A percentile compares a stretch with the other conserved stretches of the same genome.
Conservation (phyloP, 352 stramenopile genomes). For the Blastocystis sp. region DNA sequence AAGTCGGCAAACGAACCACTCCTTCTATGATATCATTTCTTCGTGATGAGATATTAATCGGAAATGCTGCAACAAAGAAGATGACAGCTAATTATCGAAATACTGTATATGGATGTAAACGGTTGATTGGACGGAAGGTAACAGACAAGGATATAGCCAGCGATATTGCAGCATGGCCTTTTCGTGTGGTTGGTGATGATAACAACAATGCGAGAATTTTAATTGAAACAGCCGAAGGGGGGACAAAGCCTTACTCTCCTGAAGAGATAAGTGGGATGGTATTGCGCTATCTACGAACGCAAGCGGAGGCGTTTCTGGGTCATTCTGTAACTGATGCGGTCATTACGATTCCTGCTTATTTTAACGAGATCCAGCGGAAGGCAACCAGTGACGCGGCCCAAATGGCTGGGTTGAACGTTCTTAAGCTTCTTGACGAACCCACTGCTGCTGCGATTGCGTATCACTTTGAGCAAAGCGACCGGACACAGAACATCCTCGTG, state of each 20-base stretch:
- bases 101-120: slow-evolving; percentile 23
- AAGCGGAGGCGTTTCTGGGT: background rate
- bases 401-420: slow-evolving; percentile 86
- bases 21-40: slow-evolving; percentile 79
- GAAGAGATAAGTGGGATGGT: slow-evolving; percentile 44
- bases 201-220: background rate
- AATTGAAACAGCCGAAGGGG: background rate
- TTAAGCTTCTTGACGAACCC: slow-evolving; percentile 92
- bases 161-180: slow-evolving; percentile 29
- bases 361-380: slow-evolving; percentile 26
- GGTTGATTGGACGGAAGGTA: slow-evolving; percentile 1
- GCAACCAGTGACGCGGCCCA: slow-evolving; percentile 66
- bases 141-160: background rate
- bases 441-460: slow-evolving; percentile 91
- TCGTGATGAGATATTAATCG: slow-evolving; percentile 67
- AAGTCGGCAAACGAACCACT: slow-evolving; percentile 80
- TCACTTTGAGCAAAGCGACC: slow-evolving; percentile 70
- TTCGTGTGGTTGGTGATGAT: background rate
- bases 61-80: slow-evolving; percentile 85
- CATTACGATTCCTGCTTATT: slow-evolving; percentile 56
- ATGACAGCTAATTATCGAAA: background rate
- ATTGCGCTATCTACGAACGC: background rate
- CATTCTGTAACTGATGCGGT: background rate
- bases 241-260: background rate
- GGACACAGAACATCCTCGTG: slow-evolving; percentile 89